Evolutionary conservation across 75 land plant species (phyloP), one percentile per base, ranked within the genome.

Genomic region (Selaginella tamariscina): DNA sequence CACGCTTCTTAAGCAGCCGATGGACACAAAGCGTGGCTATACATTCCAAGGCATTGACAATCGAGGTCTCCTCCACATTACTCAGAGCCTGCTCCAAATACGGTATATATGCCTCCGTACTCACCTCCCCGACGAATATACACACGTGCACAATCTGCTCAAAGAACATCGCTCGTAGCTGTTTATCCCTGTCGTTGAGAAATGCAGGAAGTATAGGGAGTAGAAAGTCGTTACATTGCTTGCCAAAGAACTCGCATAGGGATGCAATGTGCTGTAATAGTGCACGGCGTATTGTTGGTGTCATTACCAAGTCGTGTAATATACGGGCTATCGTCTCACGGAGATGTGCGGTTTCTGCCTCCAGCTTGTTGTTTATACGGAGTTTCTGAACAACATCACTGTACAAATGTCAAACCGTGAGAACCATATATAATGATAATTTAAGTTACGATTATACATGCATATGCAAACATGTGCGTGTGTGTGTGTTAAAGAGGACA

Each of bases 151-250:
- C 79, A 56, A 95, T 91, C 68, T 91, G 84, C 59, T 77, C 85
- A 80, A 84, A 95, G 64, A 95, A 95, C 33, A 81, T 79, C 39
- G 97, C 89, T 56, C 89, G 83, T 21, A 95, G 74, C 66, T 85
- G 87, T 68, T 95, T 87, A 83, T 95, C 97, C 11, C 86, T 78
- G 72, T 95, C 99, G 81, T 95, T 95, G 20, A 95, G 72, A 78
- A 95, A 95, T 44, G 99, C 99, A 24, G 97, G 99, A 33, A 95
- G 86, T 31, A 91, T 88, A 56, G 99, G 99, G 56, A 95, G 75
- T 63, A 95, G 70, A 68, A 91, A 82, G 64, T 95, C 97, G 78
- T 95, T 95, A 70, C 89, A 75, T 56, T 88, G 99, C 70, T 76
- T 85, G 5, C 99, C 99, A 77, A 91, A 91, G 71, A 95, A 95